Evolutionary conservation across 805 yeast genomes (phyloP).

Genomic region (Lachancea lanzarotensis): DNA sequence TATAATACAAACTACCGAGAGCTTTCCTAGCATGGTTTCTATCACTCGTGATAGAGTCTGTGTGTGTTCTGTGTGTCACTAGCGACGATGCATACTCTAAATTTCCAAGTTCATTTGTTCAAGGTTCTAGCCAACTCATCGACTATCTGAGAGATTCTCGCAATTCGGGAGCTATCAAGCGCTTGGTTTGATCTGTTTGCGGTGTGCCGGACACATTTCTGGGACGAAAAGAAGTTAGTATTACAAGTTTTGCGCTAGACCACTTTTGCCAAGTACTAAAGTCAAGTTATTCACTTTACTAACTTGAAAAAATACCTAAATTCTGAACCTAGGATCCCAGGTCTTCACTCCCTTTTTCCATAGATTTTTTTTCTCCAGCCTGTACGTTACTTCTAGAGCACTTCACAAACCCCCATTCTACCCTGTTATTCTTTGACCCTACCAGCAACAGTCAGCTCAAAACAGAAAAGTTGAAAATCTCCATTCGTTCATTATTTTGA

Average conservation of each 20-base stretch:
- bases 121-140: too few species aligned
- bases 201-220: neutral
- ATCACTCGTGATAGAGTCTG: too few species aligned
- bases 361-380: neutral
- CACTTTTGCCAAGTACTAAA: neutral
- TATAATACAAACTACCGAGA: too few species aligned
- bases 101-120: too few species aligned
- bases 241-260: neutral
- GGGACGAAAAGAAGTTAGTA: neutral
- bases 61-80: too few species aligned
- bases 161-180: neutral
- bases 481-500: neutral
- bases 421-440: neutral
- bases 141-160: too few species aligned
- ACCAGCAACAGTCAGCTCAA: too few species aligned
- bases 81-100: too few species aligned
- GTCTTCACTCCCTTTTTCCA: neutral
- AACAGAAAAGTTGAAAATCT: neutral
- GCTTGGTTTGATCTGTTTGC: neutral
- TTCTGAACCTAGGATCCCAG: slow-evolving; percentile 1
- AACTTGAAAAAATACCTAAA: slow-evolving; percentile 3
- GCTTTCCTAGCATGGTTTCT: too few species aligned
- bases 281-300: slow-evolving; percentile 7
- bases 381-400: neutral
- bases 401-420: neutral